Conservation (phyloP, 1,284 basidiomycete genomes). For the Ustilago trichophora region DNA sequence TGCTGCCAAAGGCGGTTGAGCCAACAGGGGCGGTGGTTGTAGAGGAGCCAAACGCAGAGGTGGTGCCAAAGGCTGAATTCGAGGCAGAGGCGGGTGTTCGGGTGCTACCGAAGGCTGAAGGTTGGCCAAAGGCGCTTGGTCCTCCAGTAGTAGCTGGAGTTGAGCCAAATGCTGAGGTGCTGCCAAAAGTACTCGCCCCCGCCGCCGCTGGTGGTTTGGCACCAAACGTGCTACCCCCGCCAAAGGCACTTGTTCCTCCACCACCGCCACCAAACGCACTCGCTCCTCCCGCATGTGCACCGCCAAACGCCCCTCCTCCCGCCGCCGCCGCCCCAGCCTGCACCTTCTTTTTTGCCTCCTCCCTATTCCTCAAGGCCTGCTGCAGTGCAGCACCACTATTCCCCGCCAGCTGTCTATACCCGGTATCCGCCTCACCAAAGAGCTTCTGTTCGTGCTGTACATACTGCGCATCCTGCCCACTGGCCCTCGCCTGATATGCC, state of each 20-base stretch:
- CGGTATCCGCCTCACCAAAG: constrained; percentile 24
- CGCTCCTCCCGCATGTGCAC: neutral
- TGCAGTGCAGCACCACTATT: constrained; percentile 17
- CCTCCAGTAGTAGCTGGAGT: neutral
- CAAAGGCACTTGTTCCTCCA: constrained; percentile 8
- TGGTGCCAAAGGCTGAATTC: constrained; percentile 3
- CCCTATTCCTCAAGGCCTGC: constrained; percentile 30
- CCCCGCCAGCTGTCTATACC: constrained; percentile 8
- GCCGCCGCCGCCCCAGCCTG: constrained; percentile 8
- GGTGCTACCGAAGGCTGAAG: constrained; percentile 12
- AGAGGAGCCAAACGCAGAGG: constrained; percentile 9
- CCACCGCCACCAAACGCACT: constrained; percentile 20
- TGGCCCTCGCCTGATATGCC: constrained; percentile 45
- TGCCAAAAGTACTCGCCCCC: neutral
- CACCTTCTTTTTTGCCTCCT: constrained; percentile 23
- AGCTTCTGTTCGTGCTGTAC: constrained; percentile 40
- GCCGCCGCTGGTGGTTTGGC: neutral
- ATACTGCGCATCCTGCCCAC: constrained; percentile 30
- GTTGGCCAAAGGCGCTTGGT: constrained; percentile 16
- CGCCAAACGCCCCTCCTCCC: neutral
- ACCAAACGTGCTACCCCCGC: constrained; percentile 9
- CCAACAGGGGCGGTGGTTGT: neutral
- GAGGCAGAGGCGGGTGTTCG: neutral
- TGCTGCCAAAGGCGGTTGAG: neutral
- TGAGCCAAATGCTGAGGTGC: constrained; percentile 6